Conservation (phyloP, 192 early-diverging fungal genomes). For the Backusella mclennaniae region DNA sequence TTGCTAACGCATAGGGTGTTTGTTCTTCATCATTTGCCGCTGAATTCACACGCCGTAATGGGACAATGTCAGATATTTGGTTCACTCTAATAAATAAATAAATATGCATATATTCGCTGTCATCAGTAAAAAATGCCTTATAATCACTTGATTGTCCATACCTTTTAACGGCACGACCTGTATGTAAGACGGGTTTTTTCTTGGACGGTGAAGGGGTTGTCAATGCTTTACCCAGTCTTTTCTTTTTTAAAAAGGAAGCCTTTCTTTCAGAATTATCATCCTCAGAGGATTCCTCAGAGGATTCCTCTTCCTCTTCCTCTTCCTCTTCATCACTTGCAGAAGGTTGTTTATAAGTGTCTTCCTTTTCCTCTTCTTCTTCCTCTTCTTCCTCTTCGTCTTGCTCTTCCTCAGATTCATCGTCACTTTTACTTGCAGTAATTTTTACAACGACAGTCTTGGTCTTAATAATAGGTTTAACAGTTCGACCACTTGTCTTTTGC, state of each 20-base stretch:
- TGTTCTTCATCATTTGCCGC: not conserved
- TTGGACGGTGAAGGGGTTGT: not conserved
- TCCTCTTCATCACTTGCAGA: not conserved
- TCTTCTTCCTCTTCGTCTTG: not conserved
- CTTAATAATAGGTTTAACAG: not conserved
- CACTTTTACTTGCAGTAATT: not conserved
- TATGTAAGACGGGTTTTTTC: not conserved
- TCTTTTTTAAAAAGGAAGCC: not conserved
- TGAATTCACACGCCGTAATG: conserved; percentile 9
- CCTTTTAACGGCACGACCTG: not conserved
- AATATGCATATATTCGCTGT: not conserved
- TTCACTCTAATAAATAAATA: conserved; percentile 9
- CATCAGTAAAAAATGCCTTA: not conserved
- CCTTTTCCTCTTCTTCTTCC: not conserved
- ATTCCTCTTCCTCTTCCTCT: not conserved
- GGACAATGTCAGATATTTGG: not conserved
- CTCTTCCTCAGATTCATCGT: not conserved
- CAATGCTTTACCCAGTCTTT: not conserved
- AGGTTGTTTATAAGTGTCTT: not conserved
- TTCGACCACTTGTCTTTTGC: not conserved
- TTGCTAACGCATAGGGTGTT: conserved; percentile 62
- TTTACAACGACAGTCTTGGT: not conserved
- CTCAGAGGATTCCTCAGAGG: too few species aligned
- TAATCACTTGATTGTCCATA: not conserved
- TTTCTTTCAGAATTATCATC: not conserved